Evolutionary conservation across 73 alveolate species (phyloP).

Genomic region (Diophrys appendiculata): DNA sequence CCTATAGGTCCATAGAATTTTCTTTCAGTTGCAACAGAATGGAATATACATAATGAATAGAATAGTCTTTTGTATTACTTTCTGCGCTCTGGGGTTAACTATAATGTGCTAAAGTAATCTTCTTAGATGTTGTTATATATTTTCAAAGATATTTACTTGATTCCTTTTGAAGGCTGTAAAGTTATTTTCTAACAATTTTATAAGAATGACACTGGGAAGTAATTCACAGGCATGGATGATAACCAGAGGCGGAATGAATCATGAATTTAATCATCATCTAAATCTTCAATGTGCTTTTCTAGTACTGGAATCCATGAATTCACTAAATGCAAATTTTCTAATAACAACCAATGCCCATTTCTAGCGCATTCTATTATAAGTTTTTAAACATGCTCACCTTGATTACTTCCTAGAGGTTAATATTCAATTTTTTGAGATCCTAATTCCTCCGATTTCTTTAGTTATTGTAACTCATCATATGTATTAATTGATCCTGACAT

Average conservation of each 20-base stretch:
- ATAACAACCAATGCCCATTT: conserved; percentile 60
- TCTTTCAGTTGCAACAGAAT: conserved; percentile 95
- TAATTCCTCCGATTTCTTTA: conserved; percentile 18
- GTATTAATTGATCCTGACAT: conserved; percentile 49
- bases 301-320: conserved; percentile 51
- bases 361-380: conserved; percentile 48
- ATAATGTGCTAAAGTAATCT: conserved; percentile 14
- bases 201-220: conserved; percentile 61
- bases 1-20: conserved; percentile 98
- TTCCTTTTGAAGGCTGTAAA: conserved; percentile 59
- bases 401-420: conserved; percentile 55
- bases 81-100: conserved; percentile 15
- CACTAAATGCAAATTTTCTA: conserved; percentile 62
- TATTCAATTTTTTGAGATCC: conserved; percentile 37
- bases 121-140: conserved; percentile 35
- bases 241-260: conserved; percentile 60
- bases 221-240: conserved; percentile 65
- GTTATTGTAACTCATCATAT: conserved; percentile 52
- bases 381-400: conserved; percentile 41
- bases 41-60: conserved; percentile 73
- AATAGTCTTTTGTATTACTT: conserved; percentile 38
- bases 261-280: conserved; percentile 21
- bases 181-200: conserved; percentile 57
- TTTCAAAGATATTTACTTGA: conserved; percentile 49
- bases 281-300: conserved; percentile 44